Evolutionary conservation across 768 basidiomycete species (phyloP), one percentile per base, ranked within the genome.

Genomic region (Tephrocybe sp.): DNA sequence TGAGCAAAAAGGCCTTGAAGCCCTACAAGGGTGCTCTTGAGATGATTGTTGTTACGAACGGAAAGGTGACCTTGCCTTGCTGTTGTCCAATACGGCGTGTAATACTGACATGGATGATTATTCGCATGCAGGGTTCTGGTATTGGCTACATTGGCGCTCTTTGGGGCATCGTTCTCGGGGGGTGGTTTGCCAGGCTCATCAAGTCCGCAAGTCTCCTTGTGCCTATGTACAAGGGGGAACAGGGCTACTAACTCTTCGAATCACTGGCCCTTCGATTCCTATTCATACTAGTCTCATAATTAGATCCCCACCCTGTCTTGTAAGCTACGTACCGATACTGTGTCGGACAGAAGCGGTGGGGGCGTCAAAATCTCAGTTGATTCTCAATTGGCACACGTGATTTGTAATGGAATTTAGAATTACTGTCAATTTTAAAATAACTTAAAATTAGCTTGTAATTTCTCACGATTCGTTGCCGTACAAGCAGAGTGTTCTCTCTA

Each of bases 21-120:
- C 57, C 64, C 30, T 84, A 86, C 59, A 70, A 73, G 35, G 79
- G 80, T 20, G 69, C 69, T 20, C 55, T 64, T 4, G 86, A 87
- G 62, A 52, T 78, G 52, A 84, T 87, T 23, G n/a, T 78, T 17
- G 62, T 85, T 40, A 78, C 81, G 4, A 77, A 79, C 49, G 84
- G 84, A 52, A 80, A 70, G 75, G 83, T 82, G 71, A 47, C 45
- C 22, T 14, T 26, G 1, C 11, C 17, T 26, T 39, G 8, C 14
- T 39, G 33, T 13, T 8, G 30, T 4, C 10, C 10, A 5, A 19
- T 30, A 14, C n/a, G 19, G n/a, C n/a, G 23, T 33, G 2, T 36
- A 17, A 17, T n/a, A 34, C 59, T 3, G 55, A 56, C 36, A 26
- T 41, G 26, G 7, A 26, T 26, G 26, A 33, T 43, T 19, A 17